These are phyloP conservation scores for Petunia hybrid DNA, from an alignment of 305 asterid genomes.

Conservation along the genomic window DNA sequence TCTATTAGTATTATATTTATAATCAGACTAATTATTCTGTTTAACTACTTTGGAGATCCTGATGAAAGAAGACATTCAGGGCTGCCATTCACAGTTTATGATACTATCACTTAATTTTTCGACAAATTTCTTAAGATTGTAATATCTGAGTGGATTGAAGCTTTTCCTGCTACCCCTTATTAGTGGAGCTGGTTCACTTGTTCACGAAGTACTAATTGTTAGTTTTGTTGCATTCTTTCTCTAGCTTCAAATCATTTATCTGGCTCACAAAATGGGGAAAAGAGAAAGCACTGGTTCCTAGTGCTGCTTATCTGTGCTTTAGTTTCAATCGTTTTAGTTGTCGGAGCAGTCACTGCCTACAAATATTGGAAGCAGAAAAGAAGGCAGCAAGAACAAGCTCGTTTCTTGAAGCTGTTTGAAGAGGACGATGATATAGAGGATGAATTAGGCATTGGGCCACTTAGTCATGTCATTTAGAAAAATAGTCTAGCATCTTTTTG, in stretches of 20 bases:
- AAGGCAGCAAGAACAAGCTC: conserved; percentile 83
- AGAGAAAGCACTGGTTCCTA: conserved; percentile 55
- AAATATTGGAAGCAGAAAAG: conserved; percentile 71
- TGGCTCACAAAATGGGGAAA: conserved; percentile 38
- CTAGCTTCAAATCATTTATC: conserved; percentile 53
- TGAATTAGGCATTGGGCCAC: conserved; percentile 84
- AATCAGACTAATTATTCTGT: no score
- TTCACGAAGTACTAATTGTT: neutral
- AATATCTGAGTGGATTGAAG: neutral
- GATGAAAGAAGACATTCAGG: no score
- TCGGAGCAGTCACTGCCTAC: conserved; percentile 45
- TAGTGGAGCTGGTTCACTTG: neutral
- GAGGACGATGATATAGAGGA: conserved; percentile 88
- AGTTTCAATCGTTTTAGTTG: neutral
- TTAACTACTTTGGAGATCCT: no score
- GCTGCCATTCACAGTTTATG: no score
- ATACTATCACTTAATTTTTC: no score
- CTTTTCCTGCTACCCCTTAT: no score
- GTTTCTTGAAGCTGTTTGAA: conserved; percentile 81
- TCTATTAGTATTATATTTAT: no score
- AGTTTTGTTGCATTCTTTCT: conserved; percentile 25
- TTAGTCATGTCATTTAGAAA: conserved; percentile 58
- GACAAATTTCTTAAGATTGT: no score
- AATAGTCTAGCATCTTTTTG: conserved; percentile 8
- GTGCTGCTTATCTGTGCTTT: conserved; percentile 44